Conservation (phyloP, 2,329 filamentous ascomycete species). For the Apiospora phragmitis region DNA sequence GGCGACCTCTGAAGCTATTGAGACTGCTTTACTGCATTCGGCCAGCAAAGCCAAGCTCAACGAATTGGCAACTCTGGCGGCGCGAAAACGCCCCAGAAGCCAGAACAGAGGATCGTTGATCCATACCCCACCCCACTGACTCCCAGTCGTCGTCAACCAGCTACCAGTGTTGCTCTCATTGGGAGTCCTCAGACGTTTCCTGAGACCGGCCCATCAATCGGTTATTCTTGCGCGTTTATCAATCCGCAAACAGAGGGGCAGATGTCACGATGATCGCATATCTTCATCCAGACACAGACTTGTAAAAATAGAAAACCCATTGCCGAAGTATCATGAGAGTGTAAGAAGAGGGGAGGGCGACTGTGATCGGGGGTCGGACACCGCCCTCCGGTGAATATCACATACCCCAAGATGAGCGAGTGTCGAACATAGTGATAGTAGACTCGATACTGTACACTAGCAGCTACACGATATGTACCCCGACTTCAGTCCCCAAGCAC, state of each 20-base stretch:
- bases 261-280: not conserved
- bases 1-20: not conserved
- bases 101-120: not conserved
- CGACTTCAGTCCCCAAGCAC: not conserved
- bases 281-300: not conserved
- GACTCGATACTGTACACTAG: not conserved
- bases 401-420: no score
- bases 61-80: slow-evolving; percentile 6
- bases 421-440: not conserved
- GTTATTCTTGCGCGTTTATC: not conserved
- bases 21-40: not conserved
- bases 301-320: not conserved
- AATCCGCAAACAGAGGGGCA: not conserved
- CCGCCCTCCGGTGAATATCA: not conserved
- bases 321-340: not conserved
- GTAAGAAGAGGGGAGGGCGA: not conserved
- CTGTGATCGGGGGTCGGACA: not conserved
- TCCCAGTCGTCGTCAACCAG: not conserved
- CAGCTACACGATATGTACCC: not conserved
- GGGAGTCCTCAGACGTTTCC: slow-evolving; percentile 8
- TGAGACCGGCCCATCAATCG: not conserved
- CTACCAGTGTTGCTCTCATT: not conserved
- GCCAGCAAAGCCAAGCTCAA: not conserved
- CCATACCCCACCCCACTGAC: not conserved
- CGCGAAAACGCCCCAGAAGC: not conserved